Base-by-base conservation (phyloP, 1,284 basidiomycete species). In the Bjerkandera adusta region DNA sequence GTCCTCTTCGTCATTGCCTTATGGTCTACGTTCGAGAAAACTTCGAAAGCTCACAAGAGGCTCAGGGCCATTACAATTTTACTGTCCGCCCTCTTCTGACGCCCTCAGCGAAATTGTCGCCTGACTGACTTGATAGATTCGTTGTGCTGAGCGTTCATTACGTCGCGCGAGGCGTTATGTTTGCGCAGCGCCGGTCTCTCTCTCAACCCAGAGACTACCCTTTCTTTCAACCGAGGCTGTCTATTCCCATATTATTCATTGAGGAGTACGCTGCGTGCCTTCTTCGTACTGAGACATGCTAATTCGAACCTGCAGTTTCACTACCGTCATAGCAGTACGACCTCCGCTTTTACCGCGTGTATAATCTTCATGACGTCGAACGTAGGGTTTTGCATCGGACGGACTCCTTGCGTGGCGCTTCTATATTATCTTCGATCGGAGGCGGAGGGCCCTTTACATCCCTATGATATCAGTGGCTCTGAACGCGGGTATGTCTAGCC, bases 371-470 rank as follows among this genome's bases (percentile, higher is more conserved):
- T 41, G 10, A 16, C 5, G 10, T 12, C 5, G 4, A 33, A 34
- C 5, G 7, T 35, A 59, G 57, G 58, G 52, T 4, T 30, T 58
- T 5, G 42, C 53, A 11, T 58, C 57, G 7, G 58, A 60, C 45
- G 55, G 57, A 16, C 49, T 55, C 18, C 36, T 60, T 10, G 58
- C 48, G 7, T 60, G 58, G 58, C 53, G 57, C 2, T 55, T 60
- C 43, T 55, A 57, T 39, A 40, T 60, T 26, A 34, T 60, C 22
- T 60, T 50, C 30, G 44, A 38, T 0, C 51, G 36, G 21, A 12
- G 32, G n/a, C 51, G 40, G 7, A 57, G 57, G 58, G 52, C 58
- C 0, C 34, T 58, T 11, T 60, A 57, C 33, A 25, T 57, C 11
- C 58, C 58, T 26, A 35, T 42, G 1, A 33, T 39, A 1, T 36